Evolutionary conservation across 2,329 filamentous ascomycete species (phyloP).

Genomic region (Xylaria polymorpha): DNA sequence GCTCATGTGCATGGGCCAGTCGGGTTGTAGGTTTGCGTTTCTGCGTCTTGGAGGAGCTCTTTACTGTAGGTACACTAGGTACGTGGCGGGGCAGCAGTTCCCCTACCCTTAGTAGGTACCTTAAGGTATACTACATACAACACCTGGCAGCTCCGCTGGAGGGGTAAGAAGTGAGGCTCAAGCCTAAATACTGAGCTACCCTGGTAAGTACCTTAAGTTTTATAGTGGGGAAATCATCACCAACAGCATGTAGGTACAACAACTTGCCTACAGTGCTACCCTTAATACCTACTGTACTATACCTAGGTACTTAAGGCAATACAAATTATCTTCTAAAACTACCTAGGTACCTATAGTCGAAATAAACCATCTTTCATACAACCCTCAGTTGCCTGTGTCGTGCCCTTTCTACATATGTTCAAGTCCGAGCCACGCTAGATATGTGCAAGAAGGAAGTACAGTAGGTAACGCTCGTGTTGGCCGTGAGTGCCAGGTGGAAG

Average conservation of each 20-base stretch:
- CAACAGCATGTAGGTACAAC: no score
- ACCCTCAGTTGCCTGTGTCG: not conserved
- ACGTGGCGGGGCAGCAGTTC: not conserved
- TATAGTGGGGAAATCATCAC: no score
- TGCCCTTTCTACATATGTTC: not conserved
- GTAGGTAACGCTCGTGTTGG: not conserved
- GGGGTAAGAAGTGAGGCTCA: conserved; percentile 1
- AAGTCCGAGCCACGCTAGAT: not conserved
- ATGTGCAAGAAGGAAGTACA: not conserved
- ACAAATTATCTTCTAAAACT: no score
- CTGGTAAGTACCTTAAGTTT: no score
- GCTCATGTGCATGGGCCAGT: not conserved
- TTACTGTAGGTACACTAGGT: not conserved
- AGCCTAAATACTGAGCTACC: no score
- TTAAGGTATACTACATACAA: not conserved
- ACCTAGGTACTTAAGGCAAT: no score
- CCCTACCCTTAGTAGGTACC: not conserved
- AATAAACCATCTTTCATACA: not conserved
- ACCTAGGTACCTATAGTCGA: no score
- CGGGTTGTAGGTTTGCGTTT: not conserved
- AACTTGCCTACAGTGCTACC: no score
- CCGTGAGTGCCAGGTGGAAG: no score
- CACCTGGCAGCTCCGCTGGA: not conserved
- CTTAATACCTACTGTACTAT: no score
- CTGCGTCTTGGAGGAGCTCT: not conserved